Percentiles rank a stretch among this genome's conserved stretches.
phyloP scores from a whole-genome alignment of 305 asterid species.

The Euphrasia arctica region DNA sequence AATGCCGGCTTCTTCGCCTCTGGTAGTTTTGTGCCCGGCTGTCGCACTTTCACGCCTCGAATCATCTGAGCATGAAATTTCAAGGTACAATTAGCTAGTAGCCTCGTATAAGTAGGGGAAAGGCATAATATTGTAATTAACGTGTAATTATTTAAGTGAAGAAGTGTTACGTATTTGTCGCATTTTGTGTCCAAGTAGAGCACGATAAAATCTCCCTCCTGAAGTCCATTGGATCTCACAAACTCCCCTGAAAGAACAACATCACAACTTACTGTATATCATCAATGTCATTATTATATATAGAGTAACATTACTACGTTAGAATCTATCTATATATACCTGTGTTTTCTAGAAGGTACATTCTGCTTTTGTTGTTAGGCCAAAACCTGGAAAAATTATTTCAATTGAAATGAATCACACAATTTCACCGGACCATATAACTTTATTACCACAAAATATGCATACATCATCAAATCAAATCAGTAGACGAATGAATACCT shows the following conservation, averaged over 20 bases:
- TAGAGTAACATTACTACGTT: not conserved
- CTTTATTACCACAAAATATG: no score
- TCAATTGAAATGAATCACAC: no score
- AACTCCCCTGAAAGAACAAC: conserved; percentile 53
- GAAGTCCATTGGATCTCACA: conserved; percentile 83
- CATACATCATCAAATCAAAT: not conserved
- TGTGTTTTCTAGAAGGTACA: conserved; percentile 99
- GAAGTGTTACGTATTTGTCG: conserved; percentile 75
- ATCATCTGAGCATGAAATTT: conserved; percentile 55
- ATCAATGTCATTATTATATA: not conserved
- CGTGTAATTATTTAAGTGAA: no score
- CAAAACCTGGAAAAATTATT: conserved; percentile 56
- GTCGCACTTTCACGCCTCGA: conserved; percentile 90
- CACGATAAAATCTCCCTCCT: conserved; percentile 95
- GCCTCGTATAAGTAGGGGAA: not conserved
- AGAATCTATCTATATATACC: conserved; percentile 35
- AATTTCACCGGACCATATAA: no score
- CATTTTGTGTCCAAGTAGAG: conserved; percentile 84
- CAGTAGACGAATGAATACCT: conserved; percentile 38
- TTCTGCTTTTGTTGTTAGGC: conserved; percentile 98
- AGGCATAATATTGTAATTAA: not conserved
- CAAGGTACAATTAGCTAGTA: no score
- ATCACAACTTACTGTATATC: not conserved
- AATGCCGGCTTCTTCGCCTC: conserved; percentile 65
- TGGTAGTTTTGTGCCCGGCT: conserved; percentile 44